Conservation (phyloP, 2,329 filamentous ascomycete species). For the Thelonectria blattea region DNA sequence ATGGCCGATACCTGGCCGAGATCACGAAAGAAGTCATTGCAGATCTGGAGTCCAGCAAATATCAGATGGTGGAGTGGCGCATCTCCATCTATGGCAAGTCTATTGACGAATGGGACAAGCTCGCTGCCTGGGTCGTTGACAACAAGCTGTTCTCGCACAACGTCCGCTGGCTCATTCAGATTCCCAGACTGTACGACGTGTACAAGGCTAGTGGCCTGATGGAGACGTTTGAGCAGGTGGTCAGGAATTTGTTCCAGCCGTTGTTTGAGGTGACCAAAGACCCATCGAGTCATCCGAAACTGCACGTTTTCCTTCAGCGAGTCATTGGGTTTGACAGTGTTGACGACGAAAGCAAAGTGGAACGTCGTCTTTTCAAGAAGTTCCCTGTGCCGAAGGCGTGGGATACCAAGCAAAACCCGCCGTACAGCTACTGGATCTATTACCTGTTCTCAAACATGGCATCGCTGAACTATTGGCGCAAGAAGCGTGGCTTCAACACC, state of each 20-base stretch:
- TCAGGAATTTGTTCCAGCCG: slow-evolving; percentile 90
- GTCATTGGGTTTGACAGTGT: slow-evolving; percentile 98
- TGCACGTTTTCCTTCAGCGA: slow-evolving; percentile 92
- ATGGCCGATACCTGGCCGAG: slow-evolving; percentile 93
- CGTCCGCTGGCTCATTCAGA: slow-evolving; percentile 94
- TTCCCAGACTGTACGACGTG: slow-evolving; percentile 92
- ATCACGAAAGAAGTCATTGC: slow-evolving; percentile 98
- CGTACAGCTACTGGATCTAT: slow-evolving; percentile 99
- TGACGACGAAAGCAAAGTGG: slow-evolving; percentile 96
- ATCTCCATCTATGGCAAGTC: slow-evolving; percentile 96
- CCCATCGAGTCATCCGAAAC: slow-evolving; percentile 84
- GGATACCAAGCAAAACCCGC: slow-evolving; percentile 93
- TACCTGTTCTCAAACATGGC: slow-evolving; percentile 94
- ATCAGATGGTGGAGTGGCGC: slow-evolving; percentile 99
- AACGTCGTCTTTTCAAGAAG: slow-evolving; percentile 92
- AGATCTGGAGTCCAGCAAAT: slow-evolving; percentile 97
- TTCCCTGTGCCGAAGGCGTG: slow-evolving; percentile 90
- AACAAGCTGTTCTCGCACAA: slow-evolving; percentile 99
- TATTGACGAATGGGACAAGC: slow-evolving; percentile 95
- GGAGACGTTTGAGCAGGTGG: slow-evolving; percentile 87
- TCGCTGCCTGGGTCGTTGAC: slow-evolving; percentile 96
- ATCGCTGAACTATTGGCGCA: slow-evolving; percentile 90
- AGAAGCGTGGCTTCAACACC: slow-evolving; percentile 92
- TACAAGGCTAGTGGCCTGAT: slow-evolving; percentile 90
- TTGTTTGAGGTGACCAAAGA: slow-evolving; percentile 93